phyloP scores from a whole-genome alignment of 768 basidiomycete species.

The Multifurca ochricompacta region DNA sequence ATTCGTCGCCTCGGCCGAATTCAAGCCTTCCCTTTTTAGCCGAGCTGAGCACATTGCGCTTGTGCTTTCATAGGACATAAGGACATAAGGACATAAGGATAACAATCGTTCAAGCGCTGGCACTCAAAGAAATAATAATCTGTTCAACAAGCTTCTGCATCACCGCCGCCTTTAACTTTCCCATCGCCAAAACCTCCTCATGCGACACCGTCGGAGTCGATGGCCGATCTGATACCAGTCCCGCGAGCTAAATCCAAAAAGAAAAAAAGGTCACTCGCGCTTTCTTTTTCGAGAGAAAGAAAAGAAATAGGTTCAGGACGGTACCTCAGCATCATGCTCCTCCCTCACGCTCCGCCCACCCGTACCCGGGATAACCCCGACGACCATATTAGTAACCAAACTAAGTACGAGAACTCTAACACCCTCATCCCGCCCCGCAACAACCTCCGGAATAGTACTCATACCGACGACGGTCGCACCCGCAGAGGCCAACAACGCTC shows the following conservation, averaged over 20 bases:
- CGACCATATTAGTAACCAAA: conserved; percentile 80
- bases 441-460: conserved; percentile 88
- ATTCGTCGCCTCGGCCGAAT: no score
- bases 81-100: background rate
- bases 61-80: background rate
- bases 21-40: no score
- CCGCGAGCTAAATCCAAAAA: conserved; percentile 44
- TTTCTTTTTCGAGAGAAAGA: background rate
- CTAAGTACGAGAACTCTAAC: conserved; percentile 73
- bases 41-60: no score
- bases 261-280: conserved; percentile 1
- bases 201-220: conserved; percentile 54
- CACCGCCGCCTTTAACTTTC: conserved; percentile 59
- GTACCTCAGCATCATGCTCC: conserved; percentile 48
- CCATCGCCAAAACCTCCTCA: conserved; percentile 65
- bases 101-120: background rate
- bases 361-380: conserved; percentile 43
- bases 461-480: conserved; percentile 92
- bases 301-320: conserved; percentile 14
- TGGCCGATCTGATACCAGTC: conserved; percentile 39
- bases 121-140: conserved; percentile 38
- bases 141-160: conserved; percentile 64
- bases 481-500: conserved; percentile 59
- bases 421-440: conserved; percentile 69
- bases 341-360: conserved; percentile 32